These are phyloP conservation scores for Sporothrix pallida DNA, from an alignment of 2,329 filamentous ascomycete genomes.

Conservation along the genomic window DNA sequence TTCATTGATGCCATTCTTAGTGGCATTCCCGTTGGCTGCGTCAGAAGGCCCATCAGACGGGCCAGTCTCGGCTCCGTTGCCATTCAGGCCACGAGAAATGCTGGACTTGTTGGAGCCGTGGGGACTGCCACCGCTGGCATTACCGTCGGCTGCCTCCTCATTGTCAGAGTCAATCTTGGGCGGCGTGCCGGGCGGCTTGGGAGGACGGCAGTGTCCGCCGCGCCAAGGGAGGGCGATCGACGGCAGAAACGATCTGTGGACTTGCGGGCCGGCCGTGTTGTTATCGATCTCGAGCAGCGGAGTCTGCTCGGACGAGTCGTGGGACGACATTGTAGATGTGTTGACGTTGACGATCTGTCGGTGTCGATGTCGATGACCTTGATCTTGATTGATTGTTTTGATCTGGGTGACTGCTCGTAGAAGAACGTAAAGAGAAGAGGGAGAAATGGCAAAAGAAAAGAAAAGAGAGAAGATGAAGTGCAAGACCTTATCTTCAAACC, in stretches of 20 bases:
- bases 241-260: not conserved
- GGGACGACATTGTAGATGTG: not conserved
- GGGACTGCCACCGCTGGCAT: not conserved
- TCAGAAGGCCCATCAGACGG: not conserved
- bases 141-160: not conserved
- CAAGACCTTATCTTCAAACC: not conserved
- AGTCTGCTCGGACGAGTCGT: conserved; percentile 23
- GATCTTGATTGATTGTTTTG: not conserved
- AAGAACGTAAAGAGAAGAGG: not conserved
- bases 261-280: not conserved
- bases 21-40: not conserved
- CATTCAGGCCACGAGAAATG: not conserved
- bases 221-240: not conserved
- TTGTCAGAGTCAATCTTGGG: not conserved
- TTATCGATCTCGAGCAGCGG: not conserved
- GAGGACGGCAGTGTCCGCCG: not conserved
- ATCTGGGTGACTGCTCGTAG: not conserved
- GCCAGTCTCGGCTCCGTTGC: not conserved
- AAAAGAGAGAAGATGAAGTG: not conserved
- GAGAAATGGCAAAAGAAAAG: not conserved
- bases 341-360: not conserved
- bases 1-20: no score
- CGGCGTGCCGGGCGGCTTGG: not conserved
- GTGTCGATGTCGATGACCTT: no score
- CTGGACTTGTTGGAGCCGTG: not conserved